Percentiles rank a stretch among this genome's conserved stretches.
These are phyloP conservation scores for Coccomyxa sp. DNA, from an alignment of 139 green algal genomes.

Conservation along the genomic window DNA sequence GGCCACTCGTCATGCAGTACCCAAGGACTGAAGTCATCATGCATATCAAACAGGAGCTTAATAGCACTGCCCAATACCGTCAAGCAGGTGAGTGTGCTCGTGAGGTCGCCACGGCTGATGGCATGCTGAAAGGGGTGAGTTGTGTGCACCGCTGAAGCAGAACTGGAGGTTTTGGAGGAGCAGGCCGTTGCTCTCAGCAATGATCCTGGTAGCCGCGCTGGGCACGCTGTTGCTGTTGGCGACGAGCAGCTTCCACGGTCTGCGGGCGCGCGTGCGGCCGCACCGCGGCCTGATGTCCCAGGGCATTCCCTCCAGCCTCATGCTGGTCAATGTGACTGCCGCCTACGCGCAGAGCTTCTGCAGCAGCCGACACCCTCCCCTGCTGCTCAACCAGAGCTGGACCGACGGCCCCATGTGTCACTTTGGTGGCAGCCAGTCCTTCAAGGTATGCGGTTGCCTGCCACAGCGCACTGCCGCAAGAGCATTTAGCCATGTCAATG, in stretches of 20 bases:
- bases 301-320: neutral
- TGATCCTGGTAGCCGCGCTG: neutral
- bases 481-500: no score
- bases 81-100: no score
- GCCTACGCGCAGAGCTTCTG: neutral
- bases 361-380: neutral
- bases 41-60: no score
- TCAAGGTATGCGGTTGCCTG: neutral
- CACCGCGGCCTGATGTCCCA: neutral
- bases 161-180: neutral
- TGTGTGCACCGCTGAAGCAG: no score
- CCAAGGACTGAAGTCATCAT: no score
- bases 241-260: neutral
- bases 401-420: neutral
- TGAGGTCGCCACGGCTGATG: no score
- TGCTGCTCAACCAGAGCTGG: neutral
- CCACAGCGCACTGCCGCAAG: no score
- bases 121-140: no score
- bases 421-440: neutral
- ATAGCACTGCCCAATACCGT: no score
- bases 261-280: no score
- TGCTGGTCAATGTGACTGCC: neutral
- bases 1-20: no score
- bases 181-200: neutral
- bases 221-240: neutral